phyloP scores from a whole-genome alignment of 2,329 filamentous ascomycete species.

The Aspergillaceae sp. region DNA sequence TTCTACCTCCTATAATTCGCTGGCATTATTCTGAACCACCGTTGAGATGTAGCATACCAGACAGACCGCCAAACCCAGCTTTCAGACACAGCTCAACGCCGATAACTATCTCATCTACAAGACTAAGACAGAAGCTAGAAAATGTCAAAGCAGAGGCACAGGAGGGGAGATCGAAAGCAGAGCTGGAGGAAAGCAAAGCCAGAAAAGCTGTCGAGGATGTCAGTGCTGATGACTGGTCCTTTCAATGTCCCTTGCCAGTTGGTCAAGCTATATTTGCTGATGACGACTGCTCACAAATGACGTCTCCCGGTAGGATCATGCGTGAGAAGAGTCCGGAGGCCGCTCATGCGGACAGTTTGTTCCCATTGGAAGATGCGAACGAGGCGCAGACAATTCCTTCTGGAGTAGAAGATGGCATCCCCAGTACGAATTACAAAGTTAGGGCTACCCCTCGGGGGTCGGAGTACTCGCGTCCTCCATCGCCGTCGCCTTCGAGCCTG shows the following conservation, averaged over 20 bases:
- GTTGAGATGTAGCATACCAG: conserved; percentile 8
- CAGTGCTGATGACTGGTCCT: not conserved
- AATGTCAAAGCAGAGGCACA: conserved; percentile 8
- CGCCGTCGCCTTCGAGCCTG: not conserved
- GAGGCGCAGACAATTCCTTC: not conserved
- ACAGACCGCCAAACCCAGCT: conserved; percentile 9
- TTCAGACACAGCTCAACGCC: not conserved
- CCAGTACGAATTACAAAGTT: not conserved
- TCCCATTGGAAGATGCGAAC: no score
- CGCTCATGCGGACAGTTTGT: not conserved
- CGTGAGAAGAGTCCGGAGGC: not conserved
- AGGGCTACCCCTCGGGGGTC: not conserved
- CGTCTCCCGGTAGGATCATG: not conserved
- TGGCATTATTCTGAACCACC: not conserved
- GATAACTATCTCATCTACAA: conserved; percentile 6
- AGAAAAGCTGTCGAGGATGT: not conserved
- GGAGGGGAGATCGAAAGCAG: not conserved
- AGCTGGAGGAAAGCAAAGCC: not conserved
- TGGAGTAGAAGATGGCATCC: not conserved
- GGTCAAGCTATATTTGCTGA: no score
- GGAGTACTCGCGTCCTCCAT: not conserved
- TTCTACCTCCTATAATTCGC: not conserved
- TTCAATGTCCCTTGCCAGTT: no score
- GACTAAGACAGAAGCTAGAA: conserved; percentile 7
- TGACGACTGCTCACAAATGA: not conserved